Evolutionary conservation across 163 green algal genomes (phyloP), one percentile per base, ranked within the genome.

Genomic region (Chloroidium sp.): DNA sequence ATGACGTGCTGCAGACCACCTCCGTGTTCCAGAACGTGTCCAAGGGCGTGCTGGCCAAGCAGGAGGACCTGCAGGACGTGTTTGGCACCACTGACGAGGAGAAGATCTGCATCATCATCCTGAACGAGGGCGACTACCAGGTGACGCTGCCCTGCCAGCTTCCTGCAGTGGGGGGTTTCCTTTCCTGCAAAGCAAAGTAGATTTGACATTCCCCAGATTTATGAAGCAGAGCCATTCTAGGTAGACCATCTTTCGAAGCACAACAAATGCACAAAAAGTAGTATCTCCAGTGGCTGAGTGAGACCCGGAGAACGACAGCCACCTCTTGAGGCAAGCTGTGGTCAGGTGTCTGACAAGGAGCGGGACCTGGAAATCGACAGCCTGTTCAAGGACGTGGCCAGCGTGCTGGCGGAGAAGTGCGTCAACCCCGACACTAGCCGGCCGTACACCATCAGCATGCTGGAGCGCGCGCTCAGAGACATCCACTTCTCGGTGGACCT

Each of bases 1-100:
- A 99, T 79, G 95, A 99, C 86, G 96, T 99, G 78, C 86, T 99
- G 64, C 96, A 99, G 87, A 94, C 93, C 3, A 97, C 92, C 2
- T 90, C 90, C n/a, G 88, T 99, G 0, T 99, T 98, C 86, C 82
- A 80, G 62, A 98, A 99, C 80, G 96, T 99, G n/a, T 92, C 86
- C 78, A 98, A 98, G 86, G 95, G 94, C 62, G 83, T 96, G 2
- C 83, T 98, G 69, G 95, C 95, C 1, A 90, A 88, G 77, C 87
- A 91, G 4, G 90, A 96, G 80, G 93, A 98, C 83, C 84, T 98
- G 74, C 76, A 90, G 81, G 88, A 87, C 72, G 95, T 91, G 1
- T 99, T 99, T 90, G 94, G 95, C 62, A 98, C 92, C 1, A 92
- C 88, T 4, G 93, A 98, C 81, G 80, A 95, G 78, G 82, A 93